A percentile compares a stretch with the other conserved stretches of the same genome.
phyloP scores from a whole-genome alignment of 2,329 filamentous ascomycete species.

The Tolypocladium paradoxum region DNA sequence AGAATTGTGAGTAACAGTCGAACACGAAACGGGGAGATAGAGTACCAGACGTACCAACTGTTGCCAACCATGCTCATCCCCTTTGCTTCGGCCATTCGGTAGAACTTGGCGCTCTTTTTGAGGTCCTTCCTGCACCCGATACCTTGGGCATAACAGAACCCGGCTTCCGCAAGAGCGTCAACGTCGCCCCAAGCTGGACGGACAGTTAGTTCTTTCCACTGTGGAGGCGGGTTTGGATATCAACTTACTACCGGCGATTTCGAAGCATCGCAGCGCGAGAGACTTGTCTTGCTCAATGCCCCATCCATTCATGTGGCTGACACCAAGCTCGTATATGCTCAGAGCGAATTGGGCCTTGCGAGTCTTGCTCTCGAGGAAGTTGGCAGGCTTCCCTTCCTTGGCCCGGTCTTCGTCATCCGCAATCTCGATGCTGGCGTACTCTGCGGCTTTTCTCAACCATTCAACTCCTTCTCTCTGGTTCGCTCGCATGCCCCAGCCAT shows the following conservation, averaged over 20 bases:
- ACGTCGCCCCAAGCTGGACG: conserved; percentile 75
- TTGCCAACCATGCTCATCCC: conserved; percentile 98
- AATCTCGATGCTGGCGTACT: conserved; percentile 71
- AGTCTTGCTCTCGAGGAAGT: conserved; percentile 63
- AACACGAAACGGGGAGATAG: neutral
- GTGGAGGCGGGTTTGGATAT: neutral
- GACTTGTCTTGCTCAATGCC: conserved; percentile 87
- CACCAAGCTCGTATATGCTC: conserved; percentile 90
- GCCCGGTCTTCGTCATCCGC: conserved; percentile 65
- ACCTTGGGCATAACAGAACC: conserved; percentile 91
- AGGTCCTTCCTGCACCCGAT: conserved; percentile 92
- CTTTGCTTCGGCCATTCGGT: conserved; percentile 80
- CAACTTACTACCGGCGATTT: conserved; percentile 74
- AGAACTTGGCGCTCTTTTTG: conserved; percentile 86
- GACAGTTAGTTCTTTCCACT: neutral
- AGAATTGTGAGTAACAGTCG: neutral
- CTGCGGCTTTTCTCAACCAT: conserved; percentile 87
- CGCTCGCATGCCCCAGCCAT: conserved; percentile 95
- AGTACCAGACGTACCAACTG: conserved; percentile 64
- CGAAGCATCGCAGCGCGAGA: conserved; percentile 83
- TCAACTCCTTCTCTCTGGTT: conserved; percentile 83
- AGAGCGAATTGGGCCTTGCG: conserved; percentile 89
- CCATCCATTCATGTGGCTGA: conserved; percentile 98
- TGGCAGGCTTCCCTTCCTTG: conserved; percentile 52
- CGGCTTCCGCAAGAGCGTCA: conserved; percentile 87